A percentile compares a stretch with the other conserved stretches of the same genome.
Conservation (phyloP, 176 grass and related monocot genomes). For the Triticum aestivum region IWGSC_CS_RefSeq_v2.1 NC_057814.1:225998445-225998944, state of each 20-base stretch:
- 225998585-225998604: slow-evolving; percentile 55
- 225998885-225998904: slow-evolving; percentile 54
- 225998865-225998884: slow-evolving; percentile 40
- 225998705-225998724: slow-evolving; percentile 41
- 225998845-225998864: slow-evolving; percentile 70
- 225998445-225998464: slow-evolving; percentile 29
- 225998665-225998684: slow-evolving; percentile 38
- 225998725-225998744: slow-evolving; percentile 33
- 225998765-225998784: slow-evolving; percentile 70
- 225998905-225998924: slow-evolving; percentile 48
- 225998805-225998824: slow-evolving; percentile 68
- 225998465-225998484: slow-evolving; percentile 48
- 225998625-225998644: slow-evolving; percentile 43
- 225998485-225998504: slow-evolving; percentile 45
- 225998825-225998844: slow-evolving; percentile 50
- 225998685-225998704: slow-evolving; percentile 39
- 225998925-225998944: slow-evolving; percentile 47
- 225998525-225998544: slow-evolving; percentile 68
- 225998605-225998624: slow-evolving; percentile 61
- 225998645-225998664: slow-evolving; percentile 51
- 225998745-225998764: slow-evolving; percentile 74
- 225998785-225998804: slow-evolving; percentile 39
- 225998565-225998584: neutral
- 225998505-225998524: slow-evolving; percentile 74
- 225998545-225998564: slow-evolving; percentile 30